phyloP scores from a whole-genome alignment of 495 filamentous ascomycete species.

The Choiromyces venosus region DNA sequence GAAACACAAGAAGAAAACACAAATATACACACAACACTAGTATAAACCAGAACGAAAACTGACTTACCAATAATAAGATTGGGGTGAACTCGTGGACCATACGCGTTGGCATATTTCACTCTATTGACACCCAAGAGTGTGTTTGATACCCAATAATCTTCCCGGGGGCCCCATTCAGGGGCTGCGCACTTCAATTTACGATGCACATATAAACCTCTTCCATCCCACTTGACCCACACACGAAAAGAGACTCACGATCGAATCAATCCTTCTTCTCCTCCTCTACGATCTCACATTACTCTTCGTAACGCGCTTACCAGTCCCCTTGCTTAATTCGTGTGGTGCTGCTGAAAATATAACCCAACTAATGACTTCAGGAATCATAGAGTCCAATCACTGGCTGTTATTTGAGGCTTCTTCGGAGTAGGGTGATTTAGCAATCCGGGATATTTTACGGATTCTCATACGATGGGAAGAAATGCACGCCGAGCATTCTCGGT shows the following conservation, averaged over 20 bases:
- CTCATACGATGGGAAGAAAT: background rate
- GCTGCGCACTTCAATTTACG: background rate
- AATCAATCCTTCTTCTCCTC: background rate
- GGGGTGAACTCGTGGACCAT: background rate
- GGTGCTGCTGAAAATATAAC: background rate
- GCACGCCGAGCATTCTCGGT: background rate
- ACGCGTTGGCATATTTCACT: background rate
- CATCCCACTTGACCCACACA: background rate
- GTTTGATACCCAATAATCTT: background rate
- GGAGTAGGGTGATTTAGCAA: background rate
- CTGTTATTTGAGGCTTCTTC: background rate
- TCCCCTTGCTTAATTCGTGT: background rate
- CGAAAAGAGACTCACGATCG: background rate
- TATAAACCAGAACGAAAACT: background rate
- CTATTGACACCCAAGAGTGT: background rate
- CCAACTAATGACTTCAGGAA: background rate
- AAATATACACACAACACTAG: background rate
- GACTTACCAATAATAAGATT: background rate
- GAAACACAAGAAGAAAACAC: background rate
- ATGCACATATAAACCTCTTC: constrained; percentile 1
- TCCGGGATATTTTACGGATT: background rate
- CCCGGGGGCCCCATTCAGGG: background rate
- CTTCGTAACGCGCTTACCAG: background rate
- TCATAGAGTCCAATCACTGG: background rate
- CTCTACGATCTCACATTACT: background rate